Percentiles rank a stretch among this genome's conserved stretches.
phyloP scores from a whole-genome alignment of 73 alveolate species.

The Tetrahymena thermophila region DNA sequence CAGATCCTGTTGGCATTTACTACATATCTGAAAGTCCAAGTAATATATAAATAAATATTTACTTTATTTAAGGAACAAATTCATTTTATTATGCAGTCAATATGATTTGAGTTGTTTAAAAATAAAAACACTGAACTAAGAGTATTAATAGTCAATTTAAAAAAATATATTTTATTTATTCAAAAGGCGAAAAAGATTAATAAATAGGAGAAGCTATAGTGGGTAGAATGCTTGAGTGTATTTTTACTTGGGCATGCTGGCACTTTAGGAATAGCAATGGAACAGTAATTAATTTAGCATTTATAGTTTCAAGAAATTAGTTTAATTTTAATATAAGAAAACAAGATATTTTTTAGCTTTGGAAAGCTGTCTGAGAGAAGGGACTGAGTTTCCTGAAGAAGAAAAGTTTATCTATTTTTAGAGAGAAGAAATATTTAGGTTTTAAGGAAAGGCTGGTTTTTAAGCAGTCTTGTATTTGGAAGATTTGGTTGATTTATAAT shows the following conservation, averaged over 20 bases:
- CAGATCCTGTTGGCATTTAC: not conserved
- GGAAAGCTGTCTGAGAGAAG: not conserved
- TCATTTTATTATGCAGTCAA: not conserved
- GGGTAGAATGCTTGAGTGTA: not conserved
- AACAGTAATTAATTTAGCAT: not conserved
- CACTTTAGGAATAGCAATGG: not conserved
- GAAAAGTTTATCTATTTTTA: not conserved
- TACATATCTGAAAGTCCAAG: not conserved
- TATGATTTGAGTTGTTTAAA: too few species aligned
- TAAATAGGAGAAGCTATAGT: not conserved
- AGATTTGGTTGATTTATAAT: not conserved
- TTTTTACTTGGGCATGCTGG: not conserved
- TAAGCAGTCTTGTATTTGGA: not conserved
- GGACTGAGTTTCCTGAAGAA: not conserved
- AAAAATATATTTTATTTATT: not conserved
- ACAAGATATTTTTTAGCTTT: not conserved
- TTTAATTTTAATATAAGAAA: not conserved
- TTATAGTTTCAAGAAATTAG: not conserved
- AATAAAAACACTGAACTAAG: too few species aligned
- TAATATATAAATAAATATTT: not conserved
- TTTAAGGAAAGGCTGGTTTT: not conserved
- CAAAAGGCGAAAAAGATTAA: not conserved
- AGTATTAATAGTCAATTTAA: not conserved
- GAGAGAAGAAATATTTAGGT: not conserved
- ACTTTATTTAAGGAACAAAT: not conserved